These are phyloP conservation scores for Pestalotiopsis sp. DNA, from an alignment of 2,329 filamentous ascomycete species.

Conservation along the genomic window DNA sequence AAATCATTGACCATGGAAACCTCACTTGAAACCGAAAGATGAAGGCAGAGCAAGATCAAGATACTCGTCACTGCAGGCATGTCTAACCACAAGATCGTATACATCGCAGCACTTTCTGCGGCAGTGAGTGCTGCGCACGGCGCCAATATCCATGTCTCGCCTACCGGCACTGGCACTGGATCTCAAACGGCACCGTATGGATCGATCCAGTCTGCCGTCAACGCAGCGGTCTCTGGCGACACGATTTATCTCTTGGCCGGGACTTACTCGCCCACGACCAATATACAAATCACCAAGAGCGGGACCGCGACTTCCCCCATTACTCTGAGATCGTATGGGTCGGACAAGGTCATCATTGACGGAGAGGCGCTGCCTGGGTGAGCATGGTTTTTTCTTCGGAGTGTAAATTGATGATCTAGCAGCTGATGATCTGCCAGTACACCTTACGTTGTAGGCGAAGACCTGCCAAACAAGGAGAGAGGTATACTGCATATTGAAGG, in stretches of 20 bases:
- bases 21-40: not conserved
- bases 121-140: slow-evolving; percentile 14
- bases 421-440: slow-evolving; percentile 24
- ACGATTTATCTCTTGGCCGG: slow-evolving; percentile 44
- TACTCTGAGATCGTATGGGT: slow-evolving; percentile 40
- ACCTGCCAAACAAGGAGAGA: slow-evolving; percentile 39
- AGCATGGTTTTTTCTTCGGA: not conserved
- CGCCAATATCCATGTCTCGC: slow-evolving; percentile 45
- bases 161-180: slow-evolving; percentile 39
- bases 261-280: slow-evolving; percentile 44
- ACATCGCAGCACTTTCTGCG: not conserved
- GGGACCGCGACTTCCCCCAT: slow-evolving; percentile 40
- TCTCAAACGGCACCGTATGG: slow-evolving; percentile 39
- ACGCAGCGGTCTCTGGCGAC: slow-evolving; percentile 45
- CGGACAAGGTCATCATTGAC: slow-evolving; percentile 45
- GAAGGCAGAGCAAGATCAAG: not conserved
- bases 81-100: not conserved
- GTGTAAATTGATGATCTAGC: not conserved
- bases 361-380: slow-evolving; percentile 38
- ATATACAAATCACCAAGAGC: slow-evolving; percentile 47
- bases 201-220: slow-evolving; percentile 46
- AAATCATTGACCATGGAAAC: not conserved
- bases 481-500: slow-evolving; percentile 48
- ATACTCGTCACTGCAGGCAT: not conserved
- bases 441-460: slow-evolving; percentile 39